phyloP scores from a whole-genome alignment of 225 moss, liverwort and hornwort species.

The Bryum argenteum region DNA sequence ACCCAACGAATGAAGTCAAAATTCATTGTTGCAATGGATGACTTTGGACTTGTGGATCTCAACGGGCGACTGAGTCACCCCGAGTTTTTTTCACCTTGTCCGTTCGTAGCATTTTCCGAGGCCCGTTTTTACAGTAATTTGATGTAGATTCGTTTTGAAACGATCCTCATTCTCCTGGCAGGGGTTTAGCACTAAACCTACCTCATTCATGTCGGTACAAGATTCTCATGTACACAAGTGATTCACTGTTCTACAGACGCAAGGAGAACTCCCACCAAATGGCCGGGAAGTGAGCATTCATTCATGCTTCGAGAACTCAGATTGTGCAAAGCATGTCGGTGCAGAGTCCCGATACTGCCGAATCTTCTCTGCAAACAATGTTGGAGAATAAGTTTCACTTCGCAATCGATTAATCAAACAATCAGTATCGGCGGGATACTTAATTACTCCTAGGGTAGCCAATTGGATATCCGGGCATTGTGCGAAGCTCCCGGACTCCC shows the following conservation, averaged over 20 bases:
- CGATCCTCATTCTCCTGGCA: too few relatives aligned
- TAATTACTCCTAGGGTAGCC: background rate
- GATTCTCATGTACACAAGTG: too few relatives aligned
- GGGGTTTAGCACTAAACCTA: too few relatives aligned
- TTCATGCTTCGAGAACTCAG: too few relatives aligned
- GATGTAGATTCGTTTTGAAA: too few relatives aligned
- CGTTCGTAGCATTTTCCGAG: background rate
- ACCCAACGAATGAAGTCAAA: too few relatives aligned
- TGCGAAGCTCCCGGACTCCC: background rate
- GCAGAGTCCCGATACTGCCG: background rate
- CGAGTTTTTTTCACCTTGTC: background rate
- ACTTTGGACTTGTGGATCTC: background rate
- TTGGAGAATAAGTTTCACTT: too few relatives aligned
- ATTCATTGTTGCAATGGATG: background rate
- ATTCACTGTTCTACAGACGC: too few relatives aligned
- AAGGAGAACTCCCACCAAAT: too few relatives aligned
- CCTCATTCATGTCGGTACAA: too few relatives aligned
- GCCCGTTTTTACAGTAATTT: background rate
- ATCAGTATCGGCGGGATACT: conserved; percentile 16
- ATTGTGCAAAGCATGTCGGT: background rate
- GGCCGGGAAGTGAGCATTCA: too few relatives aligned
- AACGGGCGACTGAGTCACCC: background rate
- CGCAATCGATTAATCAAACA: too few relatives aligned
- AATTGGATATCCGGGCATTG: conserved; percentile 13
- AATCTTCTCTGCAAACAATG: background rate